Evolutionary conservation across 192 early-diverging fungal species (phyloP).

Genomic region (Backusella westeae): DNA sequence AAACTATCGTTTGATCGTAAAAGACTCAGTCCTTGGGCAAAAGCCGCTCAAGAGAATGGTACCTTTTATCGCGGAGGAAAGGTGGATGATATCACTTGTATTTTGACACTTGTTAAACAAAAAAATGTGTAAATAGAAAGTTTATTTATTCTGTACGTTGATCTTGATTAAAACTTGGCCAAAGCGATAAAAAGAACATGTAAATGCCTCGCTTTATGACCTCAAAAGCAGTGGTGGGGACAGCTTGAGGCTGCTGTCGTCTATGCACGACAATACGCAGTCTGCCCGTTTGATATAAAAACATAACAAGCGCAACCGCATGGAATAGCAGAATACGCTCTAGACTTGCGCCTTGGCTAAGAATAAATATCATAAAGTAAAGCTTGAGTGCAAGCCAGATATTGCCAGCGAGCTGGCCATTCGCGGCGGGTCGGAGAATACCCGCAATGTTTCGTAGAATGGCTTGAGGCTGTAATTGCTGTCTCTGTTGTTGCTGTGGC

Average conservation of each 20-base stretch:
- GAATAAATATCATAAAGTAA: conserved; percentile 56
- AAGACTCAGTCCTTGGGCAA: conserved; percentile 49
- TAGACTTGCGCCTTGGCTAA: conserved; percentile 59
- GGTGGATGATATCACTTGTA: conserved; percentile 58
- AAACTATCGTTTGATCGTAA: conserved; percentile 47
- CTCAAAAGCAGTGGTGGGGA: conserved; percentile 2
- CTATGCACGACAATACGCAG: conserved; percentile 43
- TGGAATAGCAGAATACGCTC: conserved; percentile 58
- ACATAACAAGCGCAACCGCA: conserved; percentile 53
- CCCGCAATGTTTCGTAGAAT: neutral
- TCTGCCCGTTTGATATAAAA: conserved; percentile 58
- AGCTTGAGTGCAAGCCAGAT: conserved; percentile 64
- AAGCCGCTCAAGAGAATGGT: conserved; percentile 46
- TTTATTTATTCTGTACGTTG: conserved; percentile 6
- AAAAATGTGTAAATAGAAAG: neutral
- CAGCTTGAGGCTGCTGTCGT: neutral
- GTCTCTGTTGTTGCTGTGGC: neutral
- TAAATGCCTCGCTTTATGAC: conserved; percentile 23
- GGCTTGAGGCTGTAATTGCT: neutral
- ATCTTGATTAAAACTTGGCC: conserved; percentile 24
- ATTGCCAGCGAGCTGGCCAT: neutral
- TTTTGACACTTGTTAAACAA: conserved; percentile 46
- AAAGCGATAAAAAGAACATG: conserved; percentile 22
- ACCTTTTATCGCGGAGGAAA: conserved; percentile 49
- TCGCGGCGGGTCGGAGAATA: neutral